Base-by-base conservation (phyloP, 805 yeast species). In the Jamesozyma spencerorum region DNA sequence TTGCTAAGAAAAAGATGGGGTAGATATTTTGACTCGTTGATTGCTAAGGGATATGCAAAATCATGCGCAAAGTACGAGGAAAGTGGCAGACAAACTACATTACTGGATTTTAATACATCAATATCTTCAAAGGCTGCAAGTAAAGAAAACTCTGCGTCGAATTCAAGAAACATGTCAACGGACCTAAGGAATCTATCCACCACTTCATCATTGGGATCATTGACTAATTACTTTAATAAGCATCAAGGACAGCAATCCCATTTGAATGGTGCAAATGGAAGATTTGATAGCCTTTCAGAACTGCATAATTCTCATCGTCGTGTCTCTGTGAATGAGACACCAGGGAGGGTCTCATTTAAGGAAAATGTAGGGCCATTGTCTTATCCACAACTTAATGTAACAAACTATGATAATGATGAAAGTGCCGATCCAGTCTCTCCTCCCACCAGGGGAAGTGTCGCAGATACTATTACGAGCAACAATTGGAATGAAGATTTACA, bases 1-100 rank as follows among this genome's bases (percentile, higher is more conserved):
- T 63, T 83, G 3, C 65, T 84, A 38, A 69, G 83, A 47, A 80
- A 77, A 48, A 66, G 94, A 52, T 84, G 94, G 94, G 92, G 92
- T 0, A 59, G 74, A 28, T 79, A 74, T 44, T 84, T 84, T 53
- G 79, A 79, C 46, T 69, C 70, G 46, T 49, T 82, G 18, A 55
- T 83, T 27, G 68, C 86, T 0, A 71, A 72, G 49, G 83, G 81
- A 1, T 82, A 81, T 55, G 76, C 82, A 1, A 65, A 74, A 41
- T 79, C 84, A 8, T 58, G 61, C 4, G 43, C 55, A 26, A 59
- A 57, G 15, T 48, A 60, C 30, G 48, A 45, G 18, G 31, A 24
- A 2, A 31, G 31, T 14, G 42, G 36, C 1, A 39, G 18, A 22
- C 32, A 40, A 10, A 36, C 45, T 4, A 28, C 27, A 19, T 24